Evolutionary conservation across 345 rosid genomes (phyloP).

Genomic region (Arabidopsis arenosa): DNA sequence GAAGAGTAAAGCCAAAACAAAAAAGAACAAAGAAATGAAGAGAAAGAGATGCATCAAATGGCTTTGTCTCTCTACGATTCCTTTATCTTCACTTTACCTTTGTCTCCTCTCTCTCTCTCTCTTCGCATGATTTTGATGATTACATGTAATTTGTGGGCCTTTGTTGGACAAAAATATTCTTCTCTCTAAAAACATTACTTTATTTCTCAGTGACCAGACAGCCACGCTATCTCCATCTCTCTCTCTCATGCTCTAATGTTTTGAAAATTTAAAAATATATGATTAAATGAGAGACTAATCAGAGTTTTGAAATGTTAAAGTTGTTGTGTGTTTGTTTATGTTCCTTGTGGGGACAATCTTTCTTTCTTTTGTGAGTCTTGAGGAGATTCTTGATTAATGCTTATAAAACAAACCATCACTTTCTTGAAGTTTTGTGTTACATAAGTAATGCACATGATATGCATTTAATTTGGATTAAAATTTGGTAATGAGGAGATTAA

Average conservation of each 20-base stretch:
- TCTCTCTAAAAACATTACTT: slow-evolving; percentile 29
- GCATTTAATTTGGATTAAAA: not conserved
- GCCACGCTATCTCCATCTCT: slow-evolving; percentile 45
- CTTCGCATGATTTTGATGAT: slow-evolving; percentile 55
- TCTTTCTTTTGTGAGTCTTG: slow-evolving; percentile 3
- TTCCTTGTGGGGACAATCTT: slow-evolving; percentile 37
- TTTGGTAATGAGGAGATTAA: slow-evolving; percentile 3
- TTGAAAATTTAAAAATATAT: not conserved
- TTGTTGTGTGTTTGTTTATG: slow-evolving; percentile 31
- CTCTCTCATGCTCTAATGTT: slow-evolving; percentile 23
- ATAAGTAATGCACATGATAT: slow-evolving; percentile 30
- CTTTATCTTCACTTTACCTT: slow-evolving; percentile 50
- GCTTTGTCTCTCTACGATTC: slow-evolving; percentile 42
- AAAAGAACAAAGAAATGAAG: slow-evolving; percentile 27
- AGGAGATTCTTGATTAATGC: slow-evolving; percentile 39
- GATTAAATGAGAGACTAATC: slow-evolving; percentile 25
- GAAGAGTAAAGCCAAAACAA: slow-evolving; percentile 32
- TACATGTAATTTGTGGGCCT: slow-evolving; percentile 50
- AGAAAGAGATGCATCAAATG: slow-evolving; percentile 45
- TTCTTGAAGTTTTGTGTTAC: slow-evolving; percentile 35
- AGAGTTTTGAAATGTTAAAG: slow-evolving; percentile 25
- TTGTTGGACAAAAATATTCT: slow-evolving; percentile 18
- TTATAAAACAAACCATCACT: slow-evolving; percentile 43
- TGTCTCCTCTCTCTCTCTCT: slow-evolving; percentile 46
- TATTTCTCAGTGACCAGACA: slow-evolving; percentile 43